Evolutionary conservation across 148 eudicot species (phyloP), one percentile per base, ranked within the genome.

Genomic region (Linanthus parryae): DNA sequence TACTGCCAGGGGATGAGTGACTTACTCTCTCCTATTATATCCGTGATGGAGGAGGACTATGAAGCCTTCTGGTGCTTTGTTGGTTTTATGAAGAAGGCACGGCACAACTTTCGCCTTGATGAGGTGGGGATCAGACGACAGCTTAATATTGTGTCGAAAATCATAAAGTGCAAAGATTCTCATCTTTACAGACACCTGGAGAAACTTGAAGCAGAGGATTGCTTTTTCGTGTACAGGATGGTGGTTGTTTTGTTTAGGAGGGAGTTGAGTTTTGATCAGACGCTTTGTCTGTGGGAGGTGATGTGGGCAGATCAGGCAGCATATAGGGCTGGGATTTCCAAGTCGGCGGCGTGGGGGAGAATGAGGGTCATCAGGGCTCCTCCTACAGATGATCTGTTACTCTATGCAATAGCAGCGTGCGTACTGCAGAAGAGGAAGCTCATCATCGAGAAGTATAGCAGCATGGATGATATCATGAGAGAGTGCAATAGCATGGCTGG

Each of bases 1-100:
- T 71, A 71, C 46, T 71, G 76, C 49, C 76, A 71, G 41, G 76
- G 76, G 44, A 71, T 71, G 76, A 71, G 76, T 18, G 76, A 71
- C 57, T 58, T 71, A 0, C 76, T 71, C 47, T 71, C 76, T 13
- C 76, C 76, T 5, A 71, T 71, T 3, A 27, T 71, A 26, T 38
- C 71, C 13, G 67, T 71, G 11, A 57, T 71, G 7, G 66, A 65
- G 39, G 67, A 71, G 22, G 71, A 71, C 48, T 38, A 43, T n/a
- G 54, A 42, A 33, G 76, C 76, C 57, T 71, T 71, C 54, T 71
- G 76, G 76, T 71, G 76, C 58, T 71, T 66, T 25, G 71, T 61
- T 14, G 67, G 76, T 39, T 71, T 71, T 35, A 71, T 71, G 76
- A 65, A 29, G 48, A 71, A 66, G 53, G 76, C 76, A 19, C 58